Evolutionary conservation across 768 basidiomycete species (phyloP), one percentile per base, ranked within the genome.

Genomic region (Lyophyllum atratum): DNA sequence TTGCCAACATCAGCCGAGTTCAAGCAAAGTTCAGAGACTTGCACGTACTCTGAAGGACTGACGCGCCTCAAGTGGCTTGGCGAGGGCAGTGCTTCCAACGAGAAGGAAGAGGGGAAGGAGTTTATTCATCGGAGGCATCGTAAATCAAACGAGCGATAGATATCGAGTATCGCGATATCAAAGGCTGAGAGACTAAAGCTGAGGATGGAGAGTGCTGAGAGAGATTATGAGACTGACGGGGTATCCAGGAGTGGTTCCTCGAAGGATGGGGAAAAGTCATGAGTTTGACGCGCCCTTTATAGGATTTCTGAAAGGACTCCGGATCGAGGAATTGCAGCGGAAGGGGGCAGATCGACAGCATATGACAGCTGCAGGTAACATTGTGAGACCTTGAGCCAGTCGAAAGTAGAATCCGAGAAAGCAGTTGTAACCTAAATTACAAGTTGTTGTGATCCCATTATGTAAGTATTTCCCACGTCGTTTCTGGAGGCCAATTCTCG

Each of bases 101-200:
- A 62, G 57, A 50, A 62, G 57, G 52, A 62, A 62, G 21, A 62
- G 60, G 50, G 60, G 60, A 52, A 62, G 57, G 15, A 59, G 31
- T 45, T 58, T 56, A 26, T 59, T 62, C 19, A 59, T 55, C 39
- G 49, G 24, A 46, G 54, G 22, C 49, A 54, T 58, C 49, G 50
- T 55, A 24, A 40, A 54, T 37, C 26, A 17, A 49, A 48, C 50
- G 34, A 49, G 34, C 57, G 50, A 43, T 48, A 50, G 44, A 56
- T 42, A 42, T 53, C 55, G 59, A 60, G 51, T 22, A 31, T 22
- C 19, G 22, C 22, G 45, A 48, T 39, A 60, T 39, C 46, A 46
- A 21, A 52, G 42, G 44, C 42, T 44, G 19, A 37, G 26, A 17
- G 54, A 37, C 51, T 40, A 19, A 24, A n/a, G 28, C 39, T 28